A percentile compares a stretch with the other conserved stretches of the same genome.
phyloP scores from a whole-genome alignment of 352 stramenopile genomes.

The Saprolegnia diclina region DNA sequence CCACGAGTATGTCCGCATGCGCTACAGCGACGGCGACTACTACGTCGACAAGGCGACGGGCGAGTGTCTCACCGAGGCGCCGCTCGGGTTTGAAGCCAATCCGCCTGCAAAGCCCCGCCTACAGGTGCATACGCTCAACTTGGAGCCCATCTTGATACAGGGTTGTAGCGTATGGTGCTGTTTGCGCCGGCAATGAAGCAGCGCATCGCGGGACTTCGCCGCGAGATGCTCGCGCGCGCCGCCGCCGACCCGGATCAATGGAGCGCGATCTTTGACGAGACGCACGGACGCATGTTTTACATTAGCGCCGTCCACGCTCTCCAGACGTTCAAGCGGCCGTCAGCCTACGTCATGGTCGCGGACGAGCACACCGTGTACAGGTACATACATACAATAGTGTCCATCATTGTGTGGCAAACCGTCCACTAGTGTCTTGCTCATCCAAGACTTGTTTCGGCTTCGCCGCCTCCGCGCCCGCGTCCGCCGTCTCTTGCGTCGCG shows the following conservation, averaged over 20 bases:
- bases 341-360: conserved; percentile 48
- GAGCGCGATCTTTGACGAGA: conserved; percentile 53
- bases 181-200: conserved; percentile 39
- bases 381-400: conserved; percentile 5
- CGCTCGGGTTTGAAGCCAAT: conserved; percentile 57
- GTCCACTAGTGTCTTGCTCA: conserved; percentile 37
- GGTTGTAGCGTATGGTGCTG: conserved; percentile 42
- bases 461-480: conserved; percentile 30
- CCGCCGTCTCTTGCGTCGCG: conserved; percentile 36
- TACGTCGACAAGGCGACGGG: conserved; percentile 72
- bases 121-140: not conserved
- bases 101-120: not conserved
- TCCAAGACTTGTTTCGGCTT: conserved; percentile 57
- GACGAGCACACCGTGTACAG: conserved; percentile 56
- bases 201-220: conserved; percentile 29
- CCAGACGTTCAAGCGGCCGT: conserved; percentile 16
- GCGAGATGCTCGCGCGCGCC: conserved; percentile 28
- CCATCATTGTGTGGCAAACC: not conserved
- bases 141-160: conserved; percentile 22
- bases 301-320: conserved; percentile 36
- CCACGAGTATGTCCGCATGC: conserved; percentile 14
- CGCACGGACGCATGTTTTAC: conserved; percentile 50
- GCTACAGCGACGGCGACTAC: conserved; percentile 26
- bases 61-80: conserved; percentile 31
- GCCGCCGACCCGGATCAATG: conserved; percentile 40